Evolutionary conservation across 352 stramenopile genomes (phyloP).

Genomic region (Plasmopara muralis): DNA sequence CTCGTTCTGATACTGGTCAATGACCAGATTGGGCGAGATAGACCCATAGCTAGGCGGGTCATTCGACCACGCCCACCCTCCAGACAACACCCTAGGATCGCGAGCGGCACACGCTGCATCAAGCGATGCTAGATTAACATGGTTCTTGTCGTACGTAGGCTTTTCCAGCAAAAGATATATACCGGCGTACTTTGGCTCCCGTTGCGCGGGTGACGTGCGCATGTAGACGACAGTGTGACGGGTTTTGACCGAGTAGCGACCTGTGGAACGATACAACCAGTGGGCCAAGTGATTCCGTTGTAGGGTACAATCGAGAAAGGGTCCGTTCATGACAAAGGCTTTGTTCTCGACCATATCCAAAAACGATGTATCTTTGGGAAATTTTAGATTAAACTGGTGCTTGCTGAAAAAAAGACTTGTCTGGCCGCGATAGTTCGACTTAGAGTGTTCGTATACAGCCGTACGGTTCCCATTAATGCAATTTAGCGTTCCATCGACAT

Average conservation of each 20-base stretch:
- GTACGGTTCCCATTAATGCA: constrained; percentile 44
- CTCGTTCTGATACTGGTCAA: constrained; percentile 76
- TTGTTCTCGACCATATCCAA: constrained; percentile 58
- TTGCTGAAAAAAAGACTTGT: constrained; percentile 73
- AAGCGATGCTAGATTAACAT: constrained; percentile 53
- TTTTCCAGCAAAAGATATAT: constrained; percentile 79
- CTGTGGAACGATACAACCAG: constrained; percentile 62
- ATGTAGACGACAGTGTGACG: constrained; percentile 69
- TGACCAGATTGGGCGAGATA: constrained; percentile 69
- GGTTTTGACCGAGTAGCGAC: constrained; percentile 61
- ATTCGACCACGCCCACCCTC: constrained; percentile 78
- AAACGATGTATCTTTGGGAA: constrained; percentile 34
- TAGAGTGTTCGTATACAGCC: constrained; percentile 35
- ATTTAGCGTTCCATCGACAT: constrained; percentile 44
- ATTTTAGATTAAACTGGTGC: constrained; percentile 71
- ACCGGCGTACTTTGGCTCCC: constrained; percentile 39
- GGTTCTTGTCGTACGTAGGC: constrained; percentile 60
- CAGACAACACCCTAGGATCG: constrained; percentile 36
- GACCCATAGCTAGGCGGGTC: constrained; percentile 56
- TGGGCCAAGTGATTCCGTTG: constrained; percentile 77
- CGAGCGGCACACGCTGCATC: constrained; percentile 30
- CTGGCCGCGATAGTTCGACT: constrained; percentile 69
- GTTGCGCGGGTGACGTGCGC: constrained; percentile 22
- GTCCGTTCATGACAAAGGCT: constrained; percentile 69
- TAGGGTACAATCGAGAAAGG: constrained; percentile 62